These are phyloP conservation scores for Kwoniella botswanensis DNA, from an alignment of 768 basidiomycete genomes.

Conservation along the genomic window DNA sequence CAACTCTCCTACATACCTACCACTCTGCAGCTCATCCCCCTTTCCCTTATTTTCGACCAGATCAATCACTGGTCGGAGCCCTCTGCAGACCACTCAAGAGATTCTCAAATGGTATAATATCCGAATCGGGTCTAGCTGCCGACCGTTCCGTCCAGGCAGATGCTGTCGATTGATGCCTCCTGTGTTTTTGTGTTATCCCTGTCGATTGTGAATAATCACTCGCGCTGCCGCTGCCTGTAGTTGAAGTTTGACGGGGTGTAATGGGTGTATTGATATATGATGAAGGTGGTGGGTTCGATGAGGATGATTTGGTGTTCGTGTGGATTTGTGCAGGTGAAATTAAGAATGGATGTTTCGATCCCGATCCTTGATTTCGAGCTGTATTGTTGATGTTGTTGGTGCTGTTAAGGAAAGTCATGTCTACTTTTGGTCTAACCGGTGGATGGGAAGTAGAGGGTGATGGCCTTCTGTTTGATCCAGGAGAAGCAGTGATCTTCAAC, in stretches of 20 bases:
- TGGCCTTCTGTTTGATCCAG: background rate
- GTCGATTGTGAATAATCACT: background rate
- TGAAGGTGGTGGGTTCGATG: background rate
- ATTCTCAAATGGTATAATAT: conserved; percentile 42
- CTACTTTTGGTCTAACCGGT: conserved; percentile 15
- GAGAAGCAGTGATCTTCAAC: background rate
- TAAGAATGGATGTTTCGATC: conserved; percentile 9
- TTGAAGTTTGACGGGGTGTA: background rate
- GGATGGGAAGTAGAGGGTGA: background rate
- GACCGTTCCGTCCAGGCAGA: conserved; percentile 16
- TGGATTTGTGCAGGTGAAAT: conserved; percentile 15
- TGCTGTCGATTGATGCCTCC: conserved; percentile 7
- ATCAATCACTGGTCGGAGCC: background rate
- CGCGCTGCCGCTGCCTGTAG: too few relatives aligned
- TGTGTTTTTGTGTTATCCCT: background rate
- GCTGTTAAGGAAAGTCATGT: conserved; percentile 15
- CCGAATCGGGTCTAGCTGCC: conserved; percentile 40
- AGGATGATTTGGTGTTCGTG: background rate
- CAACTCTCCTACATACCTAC: background rate
- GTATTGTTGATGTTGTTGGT: too few relatives aligned
- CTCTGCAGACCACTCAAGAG: conserved; percentile 23
- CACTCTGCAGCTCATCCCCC: background rate
- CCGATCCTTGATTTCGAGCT: background rate
- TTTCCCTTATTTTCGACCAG: background rate
- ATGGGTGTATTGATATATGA: conserved; percentile 2